Conservation (phyloP, 2,329 filamentous ascomycete species). For the Plenodomus tracheiphilus region DNA sequence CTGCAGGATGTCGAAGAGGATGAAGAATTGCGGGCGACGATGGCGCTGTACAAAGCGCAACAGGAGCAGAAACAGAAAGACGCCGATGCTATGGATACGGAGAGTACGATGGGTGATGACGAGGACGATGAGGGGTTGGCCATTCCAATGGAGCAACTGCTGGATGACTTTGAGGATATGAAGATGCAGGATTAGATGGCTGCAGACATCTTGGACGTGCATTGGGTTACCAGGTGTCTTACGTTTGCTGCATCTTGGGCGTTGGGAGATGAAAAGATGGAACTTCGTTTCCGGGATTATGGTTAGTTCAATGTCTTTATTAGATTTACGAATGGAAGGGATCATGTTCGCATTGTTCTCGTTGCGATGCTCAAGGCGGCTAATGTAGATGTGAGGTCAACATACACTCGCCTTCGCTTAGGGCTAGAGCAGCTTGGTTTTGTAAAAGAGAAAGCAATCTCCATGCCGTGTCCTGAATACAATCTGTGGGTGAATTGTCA, state of each 20-base stretch:
- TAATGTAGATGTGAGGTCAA: too few species aligned
- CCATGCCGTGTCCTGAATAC: too few species aligned
- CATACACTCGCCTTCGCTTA: too few species aligned
- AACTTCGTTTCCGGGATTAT: neutral
- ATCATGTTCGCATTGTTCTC: neutral
- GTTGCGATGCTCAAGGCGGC: too few species aligned
- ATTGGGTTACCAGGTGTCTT: neutral
- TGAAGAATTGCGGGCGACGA: slow-evolving; percentile 77
- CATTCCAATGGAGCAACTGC: slow-evolving; percentile 62
- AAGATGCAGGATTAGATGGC: slow-evolving; percentile 60
- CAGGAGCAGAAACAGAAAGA: slow-evolving; percentile 60
- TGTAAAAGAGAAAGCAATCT: too few species aligned
- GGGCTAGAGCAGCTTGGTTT: too few species aligned
- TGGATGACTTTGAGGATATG: slow-evolving; percentile 93
- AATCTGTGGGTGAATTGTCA: too few species aligned
- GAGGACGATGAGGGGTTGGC: slow-evolving; percentile 59
- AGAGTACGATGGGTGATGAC: slow-evolving; percentile 55
- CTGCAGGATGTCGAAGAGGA: slow-evolving; percentile 96
- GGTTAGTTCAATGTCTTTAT: neutral
- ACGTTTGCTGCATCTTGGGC: slow-evolving; percentile 18
- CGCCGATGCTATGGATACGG: slow-evolving; percentile 68
- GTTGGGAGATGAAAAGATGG: slow-evolving; percentile 4
- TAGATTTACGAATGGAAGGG: neutral
- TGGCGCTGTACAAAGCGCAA: slow-evolving; percentile 80
- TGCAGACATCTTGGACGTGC: neutral